Percentiles rank a stretch among this genome's conserved stretches.
phyloP scores from a whole-genome alignment of 73 alveolate species.

The Paramecium octaurelia region DNA sequence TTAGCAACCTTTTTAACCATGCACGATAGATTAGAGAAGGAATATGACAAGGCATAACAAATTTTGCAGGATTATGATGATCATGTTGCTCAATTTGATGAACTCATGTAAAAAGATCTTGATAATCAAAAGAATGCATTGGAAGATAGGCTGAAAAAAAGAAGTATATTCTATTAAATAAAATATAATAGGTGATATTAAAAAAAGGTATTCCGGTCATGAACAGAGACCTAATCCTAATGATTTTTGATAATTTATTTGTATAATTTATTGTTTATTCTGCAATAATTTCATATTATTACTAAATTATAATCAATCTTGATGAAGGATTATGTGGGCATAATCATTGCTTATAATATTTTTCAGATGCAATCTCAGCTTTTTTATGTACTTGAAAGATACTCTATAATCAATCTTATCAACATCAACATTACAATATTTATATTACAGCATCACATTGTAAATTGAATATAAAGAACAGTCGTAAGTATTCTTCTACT shows the following conservation, averaged over 20 bases:
- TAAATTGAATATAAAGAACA: background rate
- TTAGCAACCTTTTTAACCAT: background rate
- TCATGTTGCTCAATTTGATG: conserved; percentile 14
- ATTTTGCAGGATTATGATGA: background rate
- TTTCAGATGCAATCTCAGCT: background rate
- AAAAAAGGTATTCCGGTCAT: background rate
- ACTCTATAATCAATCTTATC: background rate
- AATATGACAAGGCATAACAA: background rate
- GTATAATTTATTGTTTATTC: background rate
- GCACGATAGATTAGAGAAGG: conserved; percentile 9
- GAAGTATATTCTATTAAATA: background rate
- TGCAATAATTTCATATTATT: background rate
- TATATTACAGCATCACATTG: background rate
- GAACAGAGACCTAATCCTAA: background rate
- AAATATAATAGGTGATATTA: background rate
- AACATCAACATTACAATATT: background rate
- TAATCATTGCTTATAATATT: background rate
- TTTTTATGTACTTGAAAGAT: background rate
- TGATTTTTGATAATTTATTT: background rate
- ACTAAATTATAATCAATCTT: background rate
- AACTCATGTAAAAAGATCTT: background rate
- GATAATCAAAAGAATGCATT: background rate
- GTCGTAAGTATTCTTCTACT: background rate
- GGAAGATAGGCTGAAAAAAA: conserved; percentile 4
- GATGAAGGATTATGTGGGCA: background rate